Base-by-base conservation (phyloP, 805 yeast genomes). In the Torulaspora indica region DNA sequence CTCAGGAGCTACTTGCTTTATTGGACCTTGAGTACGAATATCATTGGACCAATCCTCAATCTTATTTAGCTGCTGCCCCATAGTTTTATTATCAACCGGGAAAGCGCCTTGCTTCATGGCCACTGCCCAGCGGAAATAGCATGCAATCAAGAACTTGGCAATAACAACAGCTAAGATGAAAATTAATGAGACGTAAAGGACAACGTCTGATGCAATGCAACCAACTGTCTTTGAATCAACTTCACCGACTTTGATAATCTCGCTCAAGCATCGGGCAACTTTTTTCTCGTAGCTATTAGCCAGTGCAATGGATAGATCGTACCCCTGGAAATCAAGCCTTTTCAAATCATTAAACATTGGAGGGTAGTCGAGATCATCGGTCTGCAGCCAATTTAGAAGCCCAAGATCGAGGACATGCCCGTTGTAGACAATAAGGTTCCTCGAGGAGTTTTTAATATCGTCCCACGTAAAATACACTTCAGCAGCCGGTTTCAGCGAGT, bases 391-490 rank as follows among this genome's bases (percentile, higher is more conserved):
- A 54, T 81, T 71, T 32, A 93, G 62, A 44, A 88, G 70, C 56
- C 77, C 78, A 60, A 93, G 72, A 64, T 93, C 97, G 33, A 93
- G 72, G 8, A 93, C 96, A 53, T 78, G 76, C 7, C 98, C 98
- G 39, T 89, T 83, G 67, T 83, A 91, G 3, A 90, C 97, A 24
- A 89, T 82, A 58, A 93, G 73, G 52, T 84, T 84, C 64, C 96
- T 75, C 4, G 82, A 64, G 20, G 81, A 67, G 58, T 82, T 80
- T 48, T 69, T 72, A 49, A 91, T 73, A 54, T 85, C 95, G 43
- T 86, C 87, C 98, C 98, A 93, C 5, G 89, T 81, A 67, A 82
- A 93, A 63, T 76, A 89, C 4, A 91, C 82, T 51, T 85, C 88
- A 5, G 91, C 96, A 23, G 73, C 67, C 28, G 74, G 76, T 20